A percentile compares a stretch with the other conserved stretches of the same genome.
These are phyloP conservation scores for Verticillium albo-atrum DNA, from an alignment of 2,329 filamentous ascomycete genomes.

Conservation along the genomic window DNA sequence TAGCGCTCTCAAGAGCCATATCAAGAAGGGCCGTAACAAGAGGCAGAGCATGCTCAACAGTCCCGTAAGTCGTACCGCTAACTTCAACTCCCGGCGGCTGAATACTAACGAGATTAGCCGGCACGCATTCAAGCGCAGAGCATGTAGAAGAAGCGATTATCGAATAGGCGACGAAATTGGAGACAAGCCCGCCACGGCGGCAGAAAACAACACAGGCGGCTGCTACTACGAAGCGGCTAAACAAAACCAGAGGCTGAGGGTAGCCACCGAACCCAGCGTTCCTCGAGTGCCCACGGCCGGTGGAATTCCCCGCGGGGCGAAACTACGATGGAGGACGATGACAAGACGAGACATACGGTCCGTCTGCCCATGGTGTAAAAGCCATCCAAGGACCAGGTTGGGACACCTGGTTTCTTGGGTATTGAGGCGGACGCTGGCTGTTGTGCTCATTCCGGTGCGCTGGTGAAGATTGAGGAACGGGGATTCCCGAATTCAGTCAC, in stretches of 20 bases:
- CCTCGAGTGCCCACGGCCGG: conserved; percentile 13
- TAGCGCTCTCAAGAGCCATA: conserved; percentile 93
- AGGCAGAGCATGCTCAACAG: conserved; percentile 93
- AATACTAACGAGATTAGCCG: not conserved
- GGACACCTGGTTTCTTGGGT: conserved; percentile 11
- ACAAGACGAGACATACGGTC: not conserved
- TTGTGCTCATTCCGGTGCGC: not conserved
- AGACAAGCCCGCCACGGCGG: not conserved
- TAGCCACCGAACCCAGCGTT: not conserved
- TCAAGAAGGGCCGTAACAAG: conserved; percentile 96
- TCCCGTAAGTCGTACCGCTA: conserved; percentile 63
- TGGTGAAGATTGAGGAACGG: not conserved
- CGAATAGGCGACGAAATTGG: not conserved
- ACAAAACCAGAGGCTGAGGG: not conserved
- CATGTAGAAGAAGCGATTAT: conserved; percentile 1
- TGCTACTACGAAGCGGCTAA: not conserved
- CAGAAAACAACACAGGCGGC: not conserved
- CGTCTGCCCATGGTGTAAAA: conserved; percentile 10
- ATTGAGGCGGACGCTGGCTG: not conserved
- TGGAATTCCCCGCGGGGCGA: conserved; percentile 16
- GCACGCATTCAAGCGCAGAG: conserved; percentile 7
- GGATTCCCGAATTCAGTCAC: not conserved
- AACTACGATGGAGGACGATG: conserved; percentile 4
- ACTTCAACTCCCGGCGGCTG: not conserved
- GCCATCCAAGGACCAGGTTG: conserved; percentile 13